Base-by-base conservation (phyloP, 176 grass and related monocot genomes). In the Themeda triandra region DNA sequence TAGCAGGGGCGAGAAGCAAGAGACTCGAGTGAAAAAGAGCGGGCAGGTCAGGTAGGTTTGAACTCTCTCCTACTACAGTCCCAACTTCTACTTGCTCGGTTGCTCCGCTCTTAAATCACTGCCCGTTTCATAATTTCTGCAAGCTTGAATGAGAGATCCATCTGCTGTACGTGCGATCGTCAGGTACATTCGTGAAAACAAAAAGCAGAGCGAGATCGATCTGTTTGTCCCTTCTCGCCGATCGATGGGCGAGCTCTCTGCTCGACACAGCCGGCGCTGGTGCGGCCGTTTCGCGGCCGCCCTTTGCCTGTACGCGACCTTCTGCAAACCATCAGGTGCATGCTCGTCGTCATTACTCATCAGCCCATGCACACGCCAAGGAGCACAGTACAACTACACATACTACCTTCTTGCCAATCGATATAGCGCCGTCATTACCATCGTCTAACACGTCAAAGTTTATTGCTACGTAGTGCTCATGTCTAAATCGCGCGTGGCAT, bases 191-290 rank as follows among this genome's bases (percentile, higher is more conserved):
- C 53, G 56, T 24, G 21, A 54, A 53, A 39, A 39, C 39, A 41
- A 41, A 56, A 56, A 9, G 3, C 19, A 2, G 21, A 58, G 18
- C 37, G 12, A 64, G 62, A 64, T 64, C 62, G 27, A 29, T 29
- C 42, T 53, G 49, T 53, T 37, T 37, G 8, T 13, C 86, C 0
- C 9, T 17, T 39, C 39, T n/a, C n/a, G n/a, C n/a, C 2, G 44
- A 90, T 91, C 56, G 51, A 93, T 94, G 89, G 49, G 39, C 53
- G 48, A n/a, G 24, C 89, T 71, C 73, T 13, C 40, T 10, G 64
- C 28, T 74, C n/a, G 66, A 23, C 53, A 45, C 23, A 19, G 46
- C 70, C 71, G 78, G 10, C 56, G 82, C 56, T 84, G 72, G 73
- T 78, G 83, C 65, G 44, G 23, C 46, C 29, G 31, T 40, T 18